A percentile compares a stretch with the other conserved stretches of the same genome.
Conservation (phyloP, 176 grass and related monocot genomes). For the Rhynchospora pubera region DNA sequence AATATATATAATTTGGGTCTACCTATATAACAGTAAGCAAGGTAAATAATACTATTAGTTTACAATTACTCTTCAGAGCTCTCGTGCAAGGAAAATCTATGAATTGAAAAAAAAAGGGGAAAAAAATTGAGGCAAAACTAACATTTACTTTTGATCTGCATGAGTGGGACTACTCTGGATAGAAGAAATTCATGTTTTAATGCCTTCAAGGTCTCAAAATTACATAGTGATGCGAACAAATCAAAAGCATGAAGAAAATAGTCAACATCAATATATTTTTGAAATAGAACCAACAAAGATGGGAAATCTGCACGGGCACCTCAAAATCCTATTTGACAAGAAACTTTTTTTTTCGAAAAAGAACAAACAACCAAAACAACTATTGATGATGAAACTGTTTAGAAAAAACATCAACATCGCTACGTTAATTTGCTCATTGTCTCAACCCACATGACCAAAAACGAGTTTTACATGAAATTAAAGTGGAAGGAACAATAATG, state of each 20-base stretch:
- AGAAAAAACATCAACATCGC: background rate
- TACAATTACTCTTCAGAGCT: background rate
- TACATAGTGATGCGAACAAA: background rate
- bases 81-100: background rate
- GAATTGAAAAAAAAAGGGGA: background rate
- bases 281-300: background rate
- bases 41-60: background rate
- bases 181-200: background rate
- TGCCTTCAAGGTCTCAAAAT: background rate
- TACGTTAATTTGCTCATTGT: background rate
- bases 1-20: background rate
- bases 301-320: too few relatives aligned
- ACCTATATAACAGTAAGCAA: background rate
- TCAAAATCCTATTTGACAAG: too few relatives aligned
- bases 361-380: too few relatives aligned
- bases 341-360: too few relatives aligned
- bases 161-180: background rate
- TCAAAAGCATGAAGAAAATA: background rate
- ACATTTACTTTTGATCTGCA: background rate
- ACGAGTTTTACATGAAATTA: background rate
- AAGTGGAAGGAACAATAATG: background rate
- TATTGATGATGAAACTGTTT: too few relatives aligned
- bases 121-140: background rate
- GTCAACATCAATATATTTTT: background rate
- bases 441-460: background rate